These are phyloP conservation scores for Odonthalia washingtoniensis DNA, from an alignment of 31 red algal genomes.

Conservation along the genomic window DNA sequence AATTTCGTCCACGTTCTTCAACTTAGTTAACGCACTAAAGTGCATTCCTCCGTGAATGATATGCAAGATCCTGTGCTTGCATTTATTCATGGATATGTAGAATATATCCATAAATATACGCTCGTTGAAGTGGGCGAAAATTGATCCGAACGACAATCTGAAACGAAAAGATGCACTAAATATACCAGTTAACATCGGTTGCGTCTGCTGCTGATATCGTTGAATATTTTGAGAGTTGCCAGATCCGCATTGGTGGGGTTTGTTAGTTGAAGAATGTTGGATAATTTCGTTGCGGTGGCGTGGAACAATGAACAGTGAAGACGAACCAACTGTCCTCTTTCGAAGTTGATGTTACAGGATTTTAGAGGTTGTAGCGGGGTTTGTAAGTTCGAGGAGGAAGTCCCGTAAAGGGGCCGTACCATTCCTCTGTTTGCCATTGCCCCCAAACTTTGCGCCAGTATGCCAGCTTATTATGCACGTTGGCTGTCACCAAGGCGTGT, in stretches of 20 bases:
- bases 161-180: conserved; percentile 3
- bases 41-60: conserved; percentile 37
- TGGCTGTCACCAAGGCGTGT: background rate
- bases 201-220: conserved; percentile 15
- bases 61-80: conserved; percentile 1
- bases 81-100: no score
- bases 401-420: no score
- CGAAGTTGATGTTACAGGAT: background rate
- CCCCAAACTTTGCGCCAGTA: no score
- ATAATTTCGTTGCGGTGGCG: conserved; percentile 29
- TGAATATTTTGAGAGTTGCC: background rate
- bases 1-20: background rate
- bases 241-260: background rate
- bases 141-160: conserved; percentile 13
- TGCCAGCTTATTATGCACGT: conserved; percentile 34
- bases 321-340: background rate
- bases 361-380: background rate
- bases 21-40: conserved; percentile 5
- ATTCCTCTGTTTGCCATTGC: no score
- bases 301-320: conserved; percentile 27
- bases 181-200: conserved; percentile 28
- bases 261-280: background rate
- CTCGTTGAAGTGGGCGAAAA: conserved; percentile 26
- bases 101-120: conserved; percentile 29
- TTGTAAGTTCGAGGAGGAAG: no score